Evolutionary conservation across 139 green algal species (phyloP).

Genomic region (Parachlorella kessleri): DNA sequence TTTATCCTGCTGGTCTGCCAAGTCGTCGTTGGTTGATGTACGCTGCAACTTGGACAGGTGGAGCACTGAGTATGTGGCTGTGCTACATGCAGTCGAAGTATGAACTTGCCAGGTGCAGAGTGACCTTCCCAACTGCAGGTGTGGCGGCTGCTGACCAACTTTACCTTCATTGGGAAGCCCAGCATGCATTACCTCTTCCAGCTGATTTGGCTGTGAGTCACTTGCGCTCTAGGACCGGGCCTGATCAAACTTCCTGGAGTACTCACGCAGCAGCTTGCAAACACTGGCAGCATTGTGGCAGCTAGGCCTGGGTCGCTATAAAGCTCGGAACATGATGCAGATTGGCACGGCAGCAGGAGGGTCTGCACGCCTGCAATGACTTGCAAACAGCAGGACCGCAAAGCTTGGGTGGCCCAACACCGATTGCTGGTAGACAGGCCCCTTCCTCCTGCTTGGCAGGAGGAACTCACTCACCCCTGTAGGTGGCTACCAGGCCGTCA

Average conservation of each 20-base stretch:
- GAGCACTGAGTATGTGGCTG: not conserved
- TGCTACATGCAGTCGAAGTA: not conserved
- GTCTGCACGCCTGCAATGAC: too few relatives aligned
- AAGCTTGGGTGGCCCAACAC: too few relatives aligned
- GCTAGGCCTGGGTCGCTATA: too few relatives aligned
- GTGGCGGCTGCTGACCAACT: slow-evolving; percentile 64
- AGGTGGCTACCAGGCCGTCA: too few relatives aligned
- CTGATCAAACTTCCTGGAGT: too few relatives aligned
- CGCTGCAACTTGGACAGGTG: not conserved
- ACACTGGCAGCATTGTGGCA: too few relatives aligned
- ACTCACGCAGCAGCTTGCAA: too few relatives aligned
- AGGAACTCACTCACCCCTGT: not conserved
- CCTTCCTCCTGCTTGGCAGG: not conserved
- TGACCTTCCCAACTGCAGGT: slow-evolving; percentile 44
- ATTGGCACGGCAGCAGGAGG: too few relatives aligned
- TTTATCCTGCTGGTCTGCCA: not conserved
- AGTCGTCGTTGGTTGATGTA: not conserved
- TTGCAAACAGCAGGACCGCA: too few relatives aligned
- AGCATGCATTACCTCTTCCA: slow-evolving; percentile 45
- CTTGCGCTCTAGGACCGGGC: too few relatives aligned
- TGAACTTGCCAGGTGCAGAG: not conserved
- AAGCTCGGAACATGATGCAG: too few relatives aligned
- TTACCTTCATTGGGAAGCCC: slow-evolving; percentile 52
- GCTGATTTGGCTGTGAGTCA: slow-evolving; percentile 47
- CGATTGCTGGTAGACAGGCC: too few relatives aligned